Evolutionary conservation across 1,284 basidiomycete species (phyloP), one percentile per base, ranked within the genome.

Genomic region (Sporisorium iseilematis-ciliati): DNA sequence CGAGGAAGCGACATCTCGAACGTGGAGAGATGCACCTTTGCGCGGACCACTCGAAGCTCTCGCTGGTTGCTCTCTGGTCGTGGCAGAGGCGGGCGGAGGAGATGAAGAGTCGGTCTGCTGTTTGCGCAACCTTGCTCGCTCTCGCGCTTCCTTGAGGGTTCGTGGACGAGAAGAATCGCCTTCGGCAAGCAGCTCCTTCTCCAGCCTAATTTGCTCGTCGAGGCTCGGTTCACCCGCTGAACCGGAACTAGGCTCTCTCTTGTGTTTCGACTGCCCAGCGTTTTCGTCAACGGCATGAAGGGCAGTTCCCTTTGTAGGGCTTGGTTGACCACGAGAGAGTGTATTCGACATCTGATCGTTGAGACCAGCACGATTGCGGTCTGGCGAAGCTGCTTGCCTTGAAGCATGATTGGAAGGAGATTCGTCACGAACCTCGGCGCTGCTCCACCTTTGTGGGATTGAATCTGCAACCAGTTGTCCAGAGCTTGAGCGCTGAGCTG

Each of bases 141-240:
- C 75, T 23, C 75, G 46, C 2, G 75, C 75, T 52, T 78, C 75
- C 41, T 78, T 75, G 49, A 78, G 64, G 14, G 75, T 78, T 18
- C 69, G 58, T 0, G 75, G 75, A 2, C 75, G 59, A 46, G 72
- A 55, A 2, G 50, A 58, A 42, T 75, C 72, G 5, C 56, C 58
- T 26, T 71, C 74, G 14, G 61, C 62, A 5, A 76, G 62, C 23
- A 76, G 46, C 50, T 76, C 65, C 18, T 48, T 52, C 35, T 76
- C 74, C 2, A 76, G 54, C n/a, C 69, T 56, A 25, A 18, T 63
- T 57, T 76, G 74, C 54, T 76, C 74, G 16, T 68, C 74, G 2
- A 53, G 40, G 31, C 55, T 67, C 7, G 57, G 57, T 49, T 76
- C 74, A 35, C 53, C 59, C 25, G 57, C 60, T 23, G 51, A 48